Percentiles rank a stretch among this genome's conserved stretches.
Conservation (phyloP, 805 yeast species). For the Blastobotrys muscicola region DNA sequence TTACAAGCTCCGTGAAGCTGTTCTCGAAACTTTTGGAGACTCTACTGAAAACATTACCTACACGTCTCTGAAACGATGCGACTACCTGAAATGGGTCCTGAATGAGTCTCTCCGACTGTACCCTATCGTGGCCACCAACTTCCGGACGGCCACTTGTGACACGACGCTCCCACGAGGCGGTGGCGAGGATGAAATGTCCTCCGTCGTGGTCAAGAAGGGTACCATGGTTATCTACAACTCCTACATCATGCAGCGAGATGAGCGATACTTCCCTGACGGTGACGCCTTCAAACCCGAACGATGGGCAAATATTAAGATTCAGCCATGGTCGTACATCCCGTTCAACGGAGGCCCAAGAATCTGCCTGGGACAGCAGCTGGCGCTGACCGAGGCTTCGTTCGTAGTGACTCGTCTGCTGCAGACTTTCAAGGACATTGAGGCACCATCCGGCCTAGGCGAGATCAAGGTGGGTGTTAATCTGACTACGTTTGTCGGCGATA, state of each 20-base stretch:
- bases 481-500: too few relatives aligned
- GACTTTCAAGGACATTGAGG: constrained; percentile 19
- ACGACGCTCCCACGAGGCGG: constrained; percentile 46
- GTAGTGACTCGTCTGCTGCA: constrained; percentile 32
- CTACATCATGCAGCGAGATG: constrained; percentile 36
- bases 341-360: constrained; percentile 42
- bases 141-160: constrained; percentile 36
- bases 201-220: constrained; percentile 37
- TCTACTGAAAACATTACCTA: constrained; percentile 27
- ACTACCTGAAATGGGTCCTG: constrained; percentile 37
- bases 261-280: constrained; percentile 38
- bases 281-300: constrained; percentile 39
- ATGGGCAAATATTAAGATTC: constrained; percentile 30
- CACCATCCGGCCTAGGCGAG: neutral
- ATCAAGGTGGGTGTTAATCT: neutral
- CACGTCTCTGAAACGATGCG: constrained; percentile 40
- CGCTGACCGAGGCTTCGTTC: constrained; percentile 38
- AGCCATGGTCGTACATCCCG: constrained; percentile 34
- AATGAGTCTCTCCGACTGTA: constrained; percentile 42
- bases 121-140: constrained; percentile 43
- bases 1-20: constrained; percentile 30
- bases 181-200: constrained; percentile 32
- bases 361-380: constrained; percentile 41
- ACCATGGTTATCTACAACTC: constrained; percentile 32
- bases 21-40: constrained; percentile 30